A percentile compares a stretch with the other conserved stretches of the same genome.
Conservation (phyloP, 306 rosid genomes). For the Gillenia trifoliata region DNA sequence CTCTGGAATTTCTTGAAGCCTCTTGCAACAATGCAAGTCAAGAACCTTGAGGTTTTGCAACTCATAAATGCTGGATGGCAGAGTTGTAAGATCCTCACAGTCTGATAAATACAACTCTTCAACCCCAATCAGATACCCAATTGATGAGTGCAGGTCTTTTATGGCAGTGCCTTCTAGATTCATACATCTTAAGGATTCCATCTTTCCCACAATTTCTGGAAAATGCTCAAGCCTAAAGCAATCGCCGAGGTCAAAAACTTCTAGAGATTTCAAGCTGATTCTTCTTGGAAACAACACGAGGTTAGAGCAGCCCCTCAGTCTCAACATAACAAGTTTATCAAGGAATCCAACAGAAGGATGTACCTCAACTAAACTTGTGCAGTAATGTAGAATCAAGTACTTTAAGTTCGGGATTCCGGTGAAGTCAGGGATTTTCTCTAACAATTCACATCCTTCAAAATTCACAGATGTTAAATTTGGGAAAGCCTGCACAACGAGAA, state of each 20-base stretch:
- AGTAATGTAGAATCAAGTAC: fast-evolving
- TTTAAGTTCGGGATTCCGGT: not conserved
- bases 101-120: not conserved
- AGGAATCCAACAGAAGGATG: not conserved
- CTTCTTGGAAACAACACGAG: not conserved
- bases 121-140: not conserved
- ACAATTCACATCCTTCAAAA: not conserved
- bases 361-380: not conserved
- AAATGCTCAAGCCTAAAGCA: not conserved
- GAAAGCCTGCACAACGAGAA: not conserved
- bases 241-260: not conserved
- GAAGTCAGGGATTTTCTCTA: not conserved
- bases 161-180: not conserved
- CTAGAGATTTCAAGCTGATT: not conserved
- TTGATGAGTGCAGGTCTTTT: not conserved
- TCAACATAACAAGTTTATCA: not conserved
- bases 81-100: not conserved
- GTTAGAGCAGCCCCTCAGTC: not conserved
- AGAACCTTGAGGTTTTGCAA: not conserved
- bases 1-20: not conserved
- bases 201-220: too few relatives aligned
- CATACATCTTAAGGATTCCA: not conserved
- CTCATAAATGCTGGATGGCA: not conserved
- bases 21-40: not conserved
- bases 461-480: not conserved